These are phyloP conservation scores for Groenewaldozyma sp. DNA, from an alignment of 1,139 yeast species.

Conservation along the genomic window DNA sequence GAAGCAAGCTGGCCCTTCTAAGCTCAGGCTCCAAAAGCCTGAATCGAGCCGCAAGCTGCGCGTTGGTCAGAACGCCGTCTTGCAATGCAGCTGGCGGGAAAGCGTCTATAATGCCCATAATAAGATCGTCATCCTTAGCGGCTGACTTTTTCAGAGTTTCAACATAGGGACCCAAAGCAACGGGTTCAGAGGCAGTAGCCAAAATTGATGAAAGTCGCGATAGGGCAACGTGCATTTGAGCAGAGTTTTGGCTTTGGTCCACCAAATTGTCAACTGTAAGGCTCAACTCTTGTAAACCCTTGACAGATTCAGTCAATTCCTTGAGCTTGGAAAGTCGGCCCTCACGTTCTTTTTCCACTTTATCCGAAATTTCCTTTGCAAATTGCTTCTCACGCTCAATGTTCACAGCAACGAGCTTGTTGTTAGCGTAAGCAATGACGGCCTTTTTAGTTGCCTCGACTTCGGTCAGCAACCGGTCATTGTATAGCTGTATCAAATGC, in stretches of 20 bases:
- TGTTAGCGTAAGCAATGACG: constrained; percentile 66
- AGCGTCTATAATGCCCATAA: constrained; percentile 35
- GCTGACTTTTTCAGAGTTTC: constrained; percentile 32
- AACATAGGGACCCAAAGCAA: constrained; percentile 32
- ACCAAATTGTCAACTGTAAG: constrained; percentile 50
- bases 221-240: constrained; percentile 49
- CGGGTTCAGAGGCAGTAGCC: constrained; percentile 27
- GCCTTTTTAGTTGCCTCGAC: constrained; percentile 60
- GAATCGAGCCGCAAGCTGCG: constrained; percentile 58
- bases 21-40: constrained; percentile 74
- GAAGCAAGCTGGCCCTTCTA: constrained; percentile 78
- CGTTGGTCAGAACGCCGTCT: constrained; percentile 45
- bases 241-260: constrained; percentile 45
- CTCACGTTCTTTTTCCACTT: constrained; percentile 70
- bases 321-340: constrained; percentile 68
- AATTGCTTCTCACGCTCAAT: constrained; percentile 65
- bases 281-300: constrained; percentile 51
- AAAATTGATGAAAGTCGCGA: constrained; percentile 45
- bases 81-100: constrained; percentile 43
- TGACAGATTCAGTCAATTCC: constrained; percentile 49
- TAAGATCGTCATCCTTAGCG: constrained; percentile 42
- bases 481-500: constrained; percentile 55
- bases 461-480: constrained; percentile 52
- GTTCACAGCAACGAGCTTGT: constrained; percentile 63
- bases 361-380: constrained; percentile 51